Conservation (phyloP, 805 yeast genomes). For the Metschnikowia dekortorum region DNA sequence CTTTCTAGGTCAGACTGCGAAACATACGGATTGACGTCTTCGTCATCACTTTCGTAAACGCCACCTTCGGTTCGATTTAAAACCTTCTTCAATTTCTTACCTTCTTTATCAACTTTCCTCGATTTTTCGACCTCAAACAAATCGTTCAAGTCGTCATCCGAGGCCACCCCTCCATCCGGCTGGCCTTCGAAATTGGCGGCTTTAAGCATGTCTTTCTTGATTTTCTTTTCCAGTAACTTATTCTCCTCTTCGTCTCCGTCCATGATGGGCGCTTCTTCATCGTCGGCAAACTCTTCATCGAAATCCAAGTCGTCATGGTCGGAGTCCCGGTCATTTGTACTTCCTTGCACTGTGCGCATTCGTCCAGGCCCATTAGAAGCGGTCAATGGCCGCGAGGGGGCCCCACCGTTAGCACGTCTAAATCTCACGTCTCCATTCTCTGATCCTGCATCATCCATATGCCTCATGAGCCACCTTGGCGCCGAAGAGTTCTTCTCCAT, state of each 20-base stretch:
- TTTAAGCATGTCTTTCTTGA: slow-evolving; percentile 77
- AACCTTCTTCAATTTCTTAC: slow-evolving; percentile 78
- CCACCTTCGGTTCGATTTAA: slow-evolving; percentile 83
- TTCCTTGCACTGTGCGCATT: slow-evolving; percentile 43
- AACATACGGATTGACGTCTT: slow-evolving; percentile 73
- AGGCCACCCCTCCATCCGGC: slow-evolving; percentile 52
- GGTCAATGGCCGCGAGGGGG: slow-evolving; percentile 2
- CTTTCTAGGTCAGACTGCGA: slow-evolving; percentile 53
- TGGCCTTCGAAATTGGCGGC: slow-evolving; percentile 74
- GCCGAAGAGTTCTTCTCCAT: slow-evolving; percentile 76
- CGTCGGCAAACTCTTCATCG: slow-evolving; percentile 97
- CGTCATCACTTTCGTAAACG: slow-evolving; percentile 84
- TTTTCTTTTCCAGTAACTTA: slow-evolving; percentile 78
- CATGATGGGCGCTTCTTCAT: slow-evolving; percentile 96
- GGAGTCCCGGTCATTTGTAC: slow-evolving; percentile 52
- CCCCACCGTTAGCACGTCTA: slow-evolving; percentile 21
- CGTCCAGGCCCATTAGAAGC: slow-evolving; percentile 11
- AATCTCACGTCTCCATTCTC: slow-evolving; percentile 45
- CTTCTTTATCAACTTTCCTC: slow-evolving; percentile 84
- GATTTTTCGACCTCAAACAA: slow-evolving; percentile 55
- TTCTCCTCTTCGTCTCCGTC: slow-evolving; percentile 96
- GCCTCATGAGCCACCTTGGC: slow-evolving; percentile 95
- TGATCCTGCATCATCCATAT: slow-evolving; percentile 58
- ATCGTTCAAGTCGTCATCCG: slow-evolving; percentile 60
- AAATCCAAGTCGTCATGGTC: slow-evolving; percentile 91